These are phyloP conservation scores for Noccaea bulbosa DNA, from an alignment of 345 rosid genomes.

Conservation along the genomic window DNA sequence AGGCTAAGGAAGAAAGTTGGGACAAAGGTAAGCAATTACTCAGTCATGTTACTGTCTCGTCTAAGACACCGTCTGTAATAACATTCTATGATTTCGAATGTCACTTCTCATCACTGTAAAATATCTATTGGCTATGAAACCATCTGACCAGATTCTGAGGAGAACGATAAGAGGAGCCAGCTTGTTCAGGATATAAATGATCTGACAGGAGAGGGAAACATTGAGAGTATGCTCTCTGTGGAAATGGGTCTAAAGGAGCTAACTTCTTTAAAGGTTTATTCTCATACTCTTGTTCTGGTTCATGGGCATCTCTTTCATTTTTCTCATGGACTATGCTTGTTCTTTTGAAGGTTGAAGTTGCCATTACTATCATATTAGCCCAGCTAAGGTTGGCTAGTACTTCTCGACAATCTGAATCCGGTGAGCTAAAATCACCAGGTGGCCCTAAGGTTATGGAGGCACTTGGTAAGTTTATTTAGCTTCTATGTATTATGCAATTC, in stretches of 20 bases:
- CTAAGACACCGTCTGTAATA: constrained; percentile 14
- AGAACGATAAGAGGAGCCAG: constrained; percentile 72
- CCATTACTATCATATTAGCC: constrained; percentile 74
- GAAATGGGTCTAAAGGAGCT: constrained; percentile 99
- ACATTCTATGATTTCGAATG: constrained; percentile 3
- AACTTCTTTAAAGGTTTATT: constrained; percentile 77
- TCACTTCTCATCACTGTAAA: constrained; percentile 20
- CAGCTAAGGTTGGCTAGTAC: constrained; percentile 79
- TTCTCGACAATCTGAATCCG: constrained; percentile 64
- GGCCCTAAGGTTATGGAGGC: constrained; percentile 86
- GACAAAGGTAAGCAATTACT: constrained; percentile 65
- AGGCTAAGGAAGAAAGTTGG: constrained; percentile 84
- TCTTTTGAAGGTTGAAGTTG: constrained; percentile 80
- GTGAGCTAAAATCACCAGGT: constrained; percentile 76
- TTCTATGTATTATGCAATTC: constrained; percentile 20
- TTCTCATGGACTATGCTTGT: constrained; percentile 35
- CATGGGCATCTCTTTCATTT: constrained; percentile 20
- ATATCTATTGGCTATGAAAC: constrained; percentile 19
- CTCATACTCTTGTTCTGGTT: neutral
- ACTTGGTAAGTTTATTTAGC: constrained; percentile 65
- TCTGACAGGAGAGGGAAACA: constrained; percentile 95
- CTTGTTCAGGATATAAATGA: constrained; percentile 76
- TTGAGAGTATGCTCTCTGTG: constrained; percentile 97
- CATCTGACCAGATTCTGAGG: constrained; percentile 56
- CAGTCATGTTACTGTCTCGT: constrained; percentile 25